Conservation (phyloP, 176 grass and related monocot genomes). For the Avena atlantica region DNA sequence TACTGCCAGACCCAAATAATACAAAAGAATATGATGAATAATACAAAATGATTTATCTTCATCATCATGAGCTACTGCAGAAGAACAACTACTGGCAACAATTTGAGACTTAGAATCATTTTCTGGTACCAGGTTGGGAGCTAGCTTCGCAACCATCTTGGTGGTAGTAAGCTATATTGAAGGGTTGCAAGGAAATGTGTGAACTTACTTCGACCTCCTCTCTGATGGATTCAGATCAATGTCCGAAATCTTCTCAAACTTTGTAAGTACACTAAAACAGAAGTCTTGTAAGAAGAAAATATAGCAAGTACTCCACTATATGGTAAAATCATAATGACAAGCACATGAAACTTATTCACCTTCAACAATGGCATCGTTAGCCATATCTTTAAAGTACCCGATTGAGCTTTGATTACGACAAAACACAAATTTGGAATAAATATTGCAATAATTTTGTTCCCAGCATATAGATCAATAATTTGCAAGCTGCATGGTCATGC, state of each 20-base stretch:
- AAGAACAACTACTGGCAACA: too few relatives aligned
- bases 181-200: not conserved
- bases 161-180: too few relatives aligned
- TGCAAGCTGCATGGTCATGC: not conserved
- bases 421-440: conserved; percentile 34
- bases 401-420: conserved; percentile 60
- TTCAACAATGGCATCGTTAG: conserved; percentile 60
- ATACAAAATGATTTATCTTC: too few relatives aligned
- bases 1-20: too few relatives aligned
- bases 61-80: too few relatives aligned
- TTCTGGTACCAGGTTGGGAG: too few relatives aligned
- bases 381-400: conserved; percentile 66
- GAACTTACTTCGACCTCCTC: conserved; percentile 64
- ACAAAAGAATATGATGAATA: too few relatives aligned
- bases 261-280: not conserved
- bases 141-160: too few relatives aligned
- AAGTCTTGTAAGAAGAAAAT: not conserved
- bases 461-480: conserved; percentile 1
- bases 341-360: conserved; percentile 13
- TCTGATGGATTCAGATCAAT: too few relatives aligned
- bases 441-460: not conserved
- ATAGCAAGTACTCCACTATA: not conserved
- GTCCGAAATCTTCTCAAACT: not conserved
- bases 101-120: too few relatives aligned
- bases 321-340: not conserved